Conservation (phyloP, 2,329 filamentous ascomycete species). For the Epichloe baconii region DNA sequence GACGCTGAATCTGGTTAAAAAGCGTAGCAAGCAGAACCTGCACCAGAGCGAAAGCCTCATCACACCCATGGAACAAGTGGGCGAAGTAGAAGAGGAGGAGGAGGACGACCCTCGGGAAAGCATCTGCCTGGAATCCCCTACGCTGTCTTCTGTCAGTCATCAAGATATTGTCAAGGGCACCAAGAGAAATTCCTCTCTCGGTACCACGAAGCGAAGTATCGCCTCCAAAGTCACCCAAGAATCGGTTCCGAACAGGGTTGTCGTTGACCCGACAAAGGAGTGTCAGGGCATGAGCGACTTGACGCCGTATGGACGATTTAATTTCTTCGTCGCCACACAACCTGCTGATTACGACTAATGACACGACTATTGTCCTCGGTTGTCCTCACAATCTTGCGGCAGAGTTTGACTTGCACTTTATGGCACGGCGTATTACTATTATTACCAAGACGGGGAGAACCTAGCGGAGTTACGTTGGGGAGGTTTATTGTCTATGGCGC, state of each 20-base stretch:
- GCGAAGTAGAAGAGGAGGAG: conserved; percentile 19
- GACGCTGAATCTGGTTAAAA: conserved; percentile 40
- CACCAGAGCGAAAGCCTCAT: conserved; percentile 22
- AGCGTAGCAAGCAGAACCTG: conserved; percentile 39
- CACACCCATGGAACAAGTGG: conserved; percentile 22
- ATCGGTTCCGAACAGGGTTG: conserved; percentile 22
- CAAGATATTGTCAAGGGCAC: conserved; percentile 33
- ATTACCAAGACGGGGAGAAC: background rate
- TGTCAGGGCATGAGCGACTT: conserved; percentile 20
- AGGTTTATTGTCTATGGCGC: background rate
- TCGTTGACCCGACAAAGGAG: conserved; percentile 26
- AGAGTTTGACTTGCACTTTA: background rate
- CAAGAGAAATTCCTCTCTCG: conserved; percentile 24
- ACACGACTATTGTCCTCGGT: background rate
- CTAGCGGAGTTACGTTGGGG: background rate
- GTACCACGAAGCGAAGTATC: conserved; percentile 12
- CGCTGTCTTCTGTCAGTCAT: conserved; percentile 26
- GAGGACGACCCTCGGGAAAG: conserved; percentile 10
- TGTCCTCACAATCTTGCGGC: background rate
- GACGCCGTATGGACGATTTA: background rate
- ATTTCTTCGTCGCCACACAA: background rate
- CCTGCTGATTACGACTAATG: background rate
- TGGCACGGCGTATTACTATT: background rate
- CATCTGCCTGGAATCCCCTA: conserved; percentile 11
- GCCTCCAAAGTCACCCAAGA: conserved; percentile 16